Conservation (phyloP, 306 rosid species). For the Quercus cerris region DNA sequence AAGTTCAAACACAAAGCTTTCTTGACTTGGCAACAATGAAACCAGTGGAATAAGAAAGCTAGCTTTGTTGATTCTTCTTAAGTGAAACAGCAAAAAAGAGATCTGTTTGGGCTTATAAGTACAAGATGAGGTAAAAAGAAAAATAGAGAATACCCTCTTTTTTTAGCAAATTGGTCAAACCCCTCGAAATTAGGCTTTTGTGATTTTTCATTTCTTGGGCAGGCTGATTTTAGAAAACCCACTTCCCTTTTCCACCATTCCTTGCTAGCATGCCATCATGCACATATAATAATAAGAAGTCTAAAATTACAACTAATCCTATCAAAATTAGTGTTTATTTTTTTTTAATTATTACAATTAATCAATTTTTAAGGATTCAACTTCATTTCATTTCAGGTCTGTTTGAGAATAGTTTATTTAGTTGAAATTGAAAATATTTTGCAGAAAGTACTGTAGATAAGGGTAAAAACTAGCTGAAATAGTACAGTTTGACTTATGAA, state of each 20-base stretch:
- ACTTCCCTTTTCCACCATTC: neutral
- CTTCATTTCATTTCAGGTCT: too few relatives aligned
- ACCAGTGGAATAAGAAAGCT: neutral
- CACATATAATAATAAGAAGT: neutral
- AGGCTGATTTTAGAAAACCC: neutral
- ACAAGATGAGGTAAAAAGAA: neutral
- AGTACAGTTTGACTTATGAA: rapidly evolving
- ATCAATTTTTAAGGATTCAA: too few relatives aligned
- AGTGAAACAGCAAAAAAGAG: neutral
- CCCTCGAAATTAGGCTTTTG: slow-evolving; percentile 4
- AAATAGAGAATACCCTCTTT: neutral
- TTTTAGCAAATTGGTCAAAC: neutral
- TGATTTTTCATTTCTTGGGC: neutral
- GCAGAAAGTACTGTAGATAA: rapidly evolving
- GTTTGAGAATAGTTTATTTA: too few relatives aligned
- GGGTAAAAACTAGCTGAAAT: too few relatives aligned
- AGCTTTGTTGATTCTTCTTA: neutral
- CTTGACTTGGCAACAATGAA: neutral
- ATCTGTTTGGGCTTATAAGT: neutral
- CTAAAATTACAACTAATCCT: too few relatives aligned
- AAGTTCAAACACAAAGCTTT: neutral
- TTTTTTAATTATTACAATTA: too few relatives aligned
- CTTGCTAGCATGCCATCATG: neutral
- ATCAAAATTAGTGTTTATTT: too few relatives aligned
- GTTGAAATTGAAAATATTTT: too few relatives aligned